Evolutionary conservation across 1,284 basidiomycete species (phyloP).

Genomic region (Ustilago hordei): DNA sequence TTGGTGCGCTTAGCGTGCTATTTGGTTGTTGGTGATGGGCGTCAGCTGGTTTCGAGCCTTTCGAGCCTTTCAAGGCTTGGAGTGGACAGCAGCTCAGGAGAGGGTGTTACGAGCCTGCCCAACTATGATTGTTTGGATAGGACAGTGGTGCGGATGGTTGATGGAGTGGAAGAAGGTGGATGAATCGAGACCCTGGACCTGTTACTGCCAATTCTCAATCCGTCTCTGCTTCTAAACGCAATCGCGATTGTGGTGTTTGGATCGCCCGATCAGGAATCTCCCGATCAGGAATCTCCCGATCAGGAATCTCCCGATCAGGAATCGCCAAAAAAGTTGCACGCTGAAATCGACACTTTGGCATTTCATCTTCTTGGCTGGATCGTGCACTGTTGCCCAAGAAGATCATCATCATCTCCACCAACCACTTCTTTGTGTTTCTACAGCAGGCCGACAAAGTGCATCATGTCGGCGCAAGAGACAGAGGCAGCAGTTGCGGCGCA

Average conservation of each 20-base stretch:
- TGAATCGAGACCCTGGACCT: not conserved
- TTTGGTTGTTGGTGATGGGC: not conserved
- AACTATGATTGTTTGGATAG: no score
- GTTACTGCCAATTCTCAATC: not conserved
- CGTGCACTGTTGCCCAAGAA: constrained; percentile 7
- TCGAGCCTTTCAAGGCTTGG: no score
- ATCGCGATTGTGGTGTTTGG: not conserved
- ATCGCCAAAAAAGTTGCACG: constrained; percentile 1
- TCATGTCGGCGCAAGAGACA: constrained; percentile 21
- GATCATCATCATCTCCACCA: not conserved
- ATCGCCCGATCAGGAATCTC: constrained; percentile 2
- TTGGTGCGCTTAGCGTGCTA: not conserved
- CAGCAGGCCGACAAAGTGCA: not conserved
- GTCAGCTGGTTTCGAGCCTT: not conserved
- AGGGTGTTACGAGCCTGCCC: no score
- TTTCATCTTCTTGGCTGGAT: not conserved
- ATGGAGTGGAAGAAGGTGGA: not conserved
- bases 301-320: not conserved
- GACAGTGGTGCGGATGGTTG: not conserved
- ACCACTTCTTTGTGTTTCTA: not conserved
- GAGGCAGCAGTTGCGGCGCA: constrained; percentile 1
- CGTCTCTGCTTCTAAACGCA: not conserved
- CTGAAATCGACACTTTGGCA: not conserved
- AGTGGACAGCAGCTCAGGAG: no score
- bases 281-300: constrained; percentile 7